Percentiles rank a stretch among this genome's conserved stretches.
Evolutionary conservation across 208 protist genomes (phyloP).

Genomic region (Herpetomonas muscarum): DNA sequence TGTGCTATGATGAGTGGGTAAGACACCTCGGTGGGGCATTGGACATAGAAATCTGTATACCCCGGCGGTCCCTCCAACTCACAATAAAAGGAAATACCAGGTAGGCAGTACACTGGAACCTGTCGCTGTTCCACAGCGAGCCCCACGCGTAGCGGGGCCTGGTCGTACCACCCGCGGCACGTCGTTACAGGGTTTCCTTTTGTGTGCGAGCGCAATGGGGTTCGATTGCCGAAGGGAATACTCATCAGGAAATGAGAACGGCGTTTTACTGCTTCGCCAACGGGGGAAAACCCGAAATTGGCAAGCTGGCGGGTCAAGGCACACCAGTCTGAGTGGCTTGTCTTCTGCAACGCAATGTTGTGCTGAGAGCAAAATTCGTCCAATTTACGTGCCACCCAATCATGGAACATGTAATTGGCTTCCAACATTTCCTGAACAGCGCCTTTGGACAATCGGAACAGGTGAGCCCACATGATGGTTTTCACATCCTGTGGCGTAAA

Average conservation of each 20-base stretch:
- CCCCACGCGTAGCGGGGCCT: conserved; percentile 34
- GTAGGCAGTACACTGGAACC: conserved; percentile 55
- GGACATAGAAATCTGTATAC: conserved; percentile 30
- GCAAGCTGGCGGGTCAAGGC: conserved; percentile 43
- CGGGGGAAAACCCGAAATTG: conserved; percentile 26
- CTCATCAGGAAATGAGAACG: conserved; percentile 52
- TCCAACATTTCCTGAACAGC: conserved; percentile 22
- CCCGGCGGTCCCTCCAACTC: conserved; percentile 32
- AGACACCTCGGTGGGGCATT: conserved; percentile 77
- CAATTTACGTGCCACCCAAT: conserved; percentile 39
- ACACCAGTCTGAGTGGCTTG: conserved; percentile 7
- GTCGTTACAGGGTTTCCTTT: conserved; percentile 21
- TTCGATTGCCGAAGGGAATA: conserved; percentile 22
- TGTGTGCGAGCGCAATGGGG: conserved; percentile 18
- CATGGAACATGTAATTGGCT: conserved; percentile 31
- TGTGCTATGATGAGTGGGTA: conserved; percentile 68
- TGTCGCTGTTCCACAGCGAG: conserved; percentile 32
- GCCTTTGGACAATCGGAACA: conserved; percentile 43
- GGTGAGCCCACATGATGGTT: conserved; percentile 64
- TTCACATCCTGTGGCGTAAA: conserved; percentile 60
- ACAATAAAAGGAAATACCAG: conserved; percentile 38
- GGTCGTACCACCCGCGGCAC: conserved; percentile 81
- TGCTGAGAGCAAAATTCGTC: conserved; percentile 34
- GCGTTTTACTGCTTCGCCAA: conserved; percentile 20
- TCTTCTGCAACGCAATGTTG: conserved; percentile 34